Evolutionary conservation across 2,329 filamentous ascomycete species (phyloP), one percentile per base, ranked within the genome.

Genomic region (Plenodomus biglobosus): DNA sequence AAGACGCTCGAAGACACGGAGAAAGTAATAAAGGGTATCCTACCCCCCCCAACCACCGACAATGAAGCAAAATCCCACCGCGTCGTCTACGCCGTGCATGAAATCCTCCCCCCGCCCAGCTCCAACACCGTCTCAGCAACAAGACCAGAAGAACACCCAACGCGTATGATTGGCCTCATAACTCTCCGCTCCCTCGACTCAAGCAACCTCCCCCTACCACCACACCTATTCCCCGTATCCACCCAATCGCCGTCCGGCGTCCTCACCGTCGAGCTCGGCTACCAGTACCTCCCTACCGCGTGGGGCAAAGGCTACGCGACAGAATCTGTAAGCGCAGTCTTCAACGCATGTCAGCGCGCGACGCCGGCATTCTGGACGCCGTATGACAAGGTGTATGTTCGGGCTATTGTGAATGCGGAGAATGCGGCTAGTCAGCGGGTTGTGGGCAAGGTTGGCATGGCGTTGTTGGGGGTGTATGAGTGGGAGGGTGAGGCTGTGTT

Each of bases 381-480:
- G 3, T 69, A 53, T 44, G 44, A 59, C 13, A 65, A 56, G 17
- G 42, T 72, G 2, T 68, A 63, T 47, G 47, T 71, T n/a, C 45
- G 64, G 37, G 65, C 58, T 0, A 58, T 71, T 41, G 66, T 71
- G 17, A 69, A 69, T 49, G 43, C 40, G 10, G 55, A 54, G n/a
- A 71, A 71, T 44, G 54, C 58, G 1, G 49, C 59, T 16, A 71
- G 68, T 44, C 15, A 48, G 45, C 52, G 56, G n/a, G 68, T 71
- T 1, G 61, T 71, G 66, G 48, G 53, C 5, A 72, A 72, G 46
- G 38, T 40, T 18, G 64, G 58, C 15, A 60, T 72, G 55, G 44
- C 37, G 42, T 52, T 60, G 30, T 55, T 40, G 20, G 69, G 66
- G 2, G 38, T 69, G 17, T 61, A 61, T 48, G 44, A 54, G 17